Evolutionary conservation across 208 protist species (phyloP).

Genomic region (Crithidia acanthocephali): DNA sequence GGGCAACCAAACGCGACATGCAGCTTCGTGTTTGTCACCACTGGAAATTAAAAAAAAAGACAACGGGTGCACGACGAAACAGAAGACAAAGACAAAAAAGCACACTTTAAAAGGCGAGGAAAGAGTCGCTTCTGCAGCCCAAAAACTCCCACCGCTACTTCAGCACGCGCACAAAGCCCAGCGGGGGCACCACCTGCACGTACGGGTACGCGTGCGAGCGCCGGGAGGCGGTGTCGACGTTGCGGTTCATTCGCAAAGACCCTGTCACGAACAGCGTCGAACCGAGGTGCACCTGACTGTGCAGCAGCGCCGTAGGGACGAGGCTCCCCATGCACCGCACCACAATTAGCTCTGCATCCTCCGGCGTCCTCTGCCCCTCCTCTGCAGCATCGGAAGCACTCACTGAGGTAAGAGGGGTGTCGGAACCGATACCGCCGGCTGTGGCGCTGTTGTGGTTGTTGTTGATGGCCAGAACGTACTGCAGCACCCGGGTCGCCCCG

Average conservation of each 20-base stretch:
- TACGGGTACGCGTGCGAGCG: constrained; percentile 83
- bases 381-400: no score
- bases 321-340: constrained; percentile 69
- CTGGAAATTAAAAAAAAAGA: no score
- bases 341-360: constrained; percentile 74
- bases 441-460: constrained; percentile 5
- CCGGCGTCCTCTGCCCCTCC: neutral
- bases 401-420: no score
- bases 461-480: constrained; percentile 66
- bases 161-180: constrained; percentile 62
- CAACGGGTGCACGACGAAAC: no score
- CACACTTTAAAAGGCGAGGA: no score
- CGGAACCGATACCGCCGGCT: neutral
- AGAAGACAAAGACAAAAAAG: no score
- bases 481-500: constrained; percentile 45
- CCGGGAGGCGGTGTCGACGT: constrained; percentile 61
- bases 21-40: no score
- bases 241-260: constrained; percentile 76
- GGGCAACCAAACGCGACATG: neutral
- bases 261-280: constrained; percentile 62
- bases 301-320: constrained; percentile 47
- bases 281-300: constrained; percentile 55
- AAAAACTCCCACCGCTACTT: constrained; percentile 2
- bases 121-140: no score
- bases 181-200: constrained; percentile 74